phyloP scores from a whole-genome alignment of 345 rosid genomes.

The Psidium guajava region DNA sequence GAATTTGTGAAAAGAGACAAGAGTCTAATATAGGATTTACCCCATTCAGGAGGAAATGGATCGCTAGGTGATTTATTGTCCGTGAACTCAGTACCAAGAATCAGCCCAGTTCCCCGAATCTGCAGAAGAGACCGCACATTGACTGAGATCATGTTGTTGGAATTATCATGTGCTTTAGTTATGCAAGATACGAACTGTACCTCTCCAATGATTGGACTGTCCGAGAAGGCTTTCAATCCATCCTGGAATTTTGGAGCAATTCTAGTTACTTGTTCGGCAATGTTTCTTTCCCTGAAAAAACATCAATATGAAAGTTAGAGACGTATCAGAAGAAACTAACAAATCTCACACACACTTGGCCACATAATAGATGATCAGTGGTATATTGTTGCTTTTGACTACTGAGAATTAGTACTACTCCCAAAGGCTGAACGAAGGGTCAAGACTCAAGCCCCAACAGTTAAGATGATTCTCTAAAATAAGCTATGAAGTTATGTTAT shows the following conservation, averaged over 20 bases:
- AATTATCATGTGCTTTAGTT: neutral
- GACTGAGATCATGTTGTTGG: neutral
- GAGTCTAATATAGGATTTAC: slow-evolving; percentile 20
- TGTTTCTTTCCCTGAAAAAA: slow-evolving; percentile 67
- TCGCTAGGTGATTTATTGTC: slow-evolving; percentile 86
- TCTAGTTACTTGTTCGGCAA: slow-evolving; percentile 41
- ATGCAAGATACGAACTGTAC: slow-evolving; percentile 16
- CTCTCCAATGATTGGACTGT: slow-evolving; percentile 92
- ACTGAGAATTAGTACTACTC: neutral
- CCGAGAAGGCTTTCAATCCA: slow-evolving; percentile 67
- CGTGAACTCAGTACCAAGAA: slow-evolving; percentile 77
- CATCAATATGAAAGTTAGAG: neutral
- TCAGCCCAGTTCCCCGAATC: slow-evolving; percentile 91
- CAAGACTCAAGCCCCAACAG: neutral
- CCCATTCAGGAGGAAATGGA: slow-evolving; percentile 96
- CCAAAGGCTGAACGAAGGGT: neutral
- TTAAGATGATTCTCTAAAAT: neutral
- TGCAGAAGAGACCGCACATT: slow-evolving; percentile 16
- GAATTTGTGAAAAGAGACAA: neutral
- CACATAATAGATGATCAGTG: neutral
- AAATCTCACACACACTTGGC: neutral
- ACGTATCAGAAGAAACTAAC: neutral
- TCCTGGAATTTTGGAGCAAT: slow-evolving; percentile 74
- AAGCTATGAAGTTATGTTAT: neutral
- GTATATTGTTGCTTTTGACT: neutral